Base-by-base conservation (phyloP, 2,329 filamentous ascomycete species). In the Sporothrix curviconia region DNA sequence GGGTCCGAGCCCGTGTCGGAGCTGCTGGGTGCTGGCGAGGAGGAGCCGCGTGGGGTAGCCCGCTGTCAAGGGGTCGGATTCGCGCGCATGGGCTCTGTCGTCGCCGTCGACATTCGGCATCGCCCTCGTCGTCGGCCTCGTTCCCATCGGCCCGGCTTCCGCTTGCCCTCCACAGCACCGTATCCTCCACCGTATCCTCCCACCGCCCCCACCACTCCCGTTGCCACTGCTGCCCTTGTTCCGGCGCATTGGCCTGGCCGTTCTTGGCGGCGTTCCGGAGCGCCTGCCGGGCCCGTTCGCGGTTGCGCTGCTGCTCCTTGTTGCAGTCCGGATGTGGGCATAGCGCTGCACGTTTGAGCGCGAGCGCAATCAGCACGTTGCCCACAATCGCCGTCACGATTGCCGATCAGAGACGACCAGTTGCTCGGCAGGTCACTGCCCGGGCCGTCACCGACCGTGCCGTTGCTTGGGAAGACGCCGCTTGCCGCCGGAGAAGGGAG, bases 271-370 rank as follows among this genome's bases (percentile, higher is more conserved):
- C 68, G 42, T 75, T 76, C 64, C 78, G 81, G 65, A 79, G 66
- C n/a, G 79, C 76, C 52, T 78, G 75, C 62, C 75, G 80, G 43
- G 80, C 78, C 47, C 76, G 78, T 60, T 79, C 76, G 53, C 80
- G 79, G 46, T 79, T 74, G 61, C 81, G 79, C 46, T 80, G 77
- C 64, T 80, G 83, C 69, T 92, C 85, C 64, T 85, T 80, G 61
- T 90, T n/a, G 84, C 61, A 99, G 80, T n/a, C 57, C 87, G 83
- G 58, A 94, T 90, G 69, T 99, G 94, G 34, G 94, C 92, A 70
- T 97, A 97, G 63, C 94, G 85, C 72, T 99, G 94, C 51, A 95
- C 92, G 69, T 99, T n/a, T 99, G 60, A 99, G 82, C 12, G 94
- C 94, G 62, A 99, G 85, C 1, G 92, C 95, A 64, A 99, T 97